Evolutionary conservation across 768 basidiomycete genomes (phyloP).

Genomic region (Lepiota brunneoincarnata): DNA sequence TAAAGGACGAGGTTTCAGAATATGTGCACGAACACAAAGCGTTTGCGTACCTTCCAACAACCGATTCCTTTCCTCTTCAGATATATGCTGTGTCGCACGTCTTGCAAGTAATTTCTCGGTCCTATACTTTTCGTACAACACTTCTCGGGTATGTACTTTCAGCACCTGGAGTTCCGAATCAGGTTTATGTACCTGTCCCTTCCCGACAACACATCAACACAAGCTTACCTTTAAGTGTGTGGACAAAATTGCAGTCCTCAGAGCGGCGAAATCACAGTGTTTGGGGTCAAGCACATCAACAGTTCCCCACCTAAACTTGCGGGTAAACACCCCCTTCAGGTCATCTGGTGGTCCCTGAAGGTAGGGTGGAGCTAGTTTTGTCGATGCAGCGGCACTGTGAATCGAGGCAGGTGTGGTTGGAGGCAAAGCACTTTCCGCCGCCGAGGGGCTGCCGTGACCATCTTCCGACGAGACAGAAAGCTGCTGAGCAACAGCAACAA

Average conservation of each 20-base stretch:
- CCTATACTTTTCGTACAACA: slow-evolving; percentile 90
- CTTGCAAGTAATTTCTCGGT: slow-evolving; percentile 88
- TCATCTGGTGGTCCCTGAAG: slow-evolving; percentile 60
- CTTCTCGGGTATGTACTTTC: slow-evolving; percentile 81
- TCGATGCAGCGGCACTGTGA: slow-evolving; percentile 22
- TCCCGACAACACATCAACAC: background rate
- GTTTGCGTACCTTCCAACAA: slow-evolving; percentile 62
- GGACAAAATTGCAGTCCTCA: slow-evolving; percentile 80
- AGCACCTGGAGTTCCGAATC: slow-evolving; percentile 51
- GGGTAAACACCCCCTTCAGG: slow-evolving; percentile 70
- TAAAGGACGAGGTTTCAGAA: background rate
- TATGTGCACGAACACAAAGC: background rate
- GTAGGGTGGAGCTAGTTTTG: slow-evolving; percentile 32
- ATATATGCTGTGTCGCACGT: slow-evolving; percentile 77
- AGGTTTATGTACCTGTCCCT: slow-evolving; percentile 1
- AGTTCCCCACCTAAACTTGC: slow-evolving; percentile 86
- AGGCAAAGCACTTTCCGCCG: slow-evolving; percentile 24
- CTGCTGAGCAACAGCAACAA: slow-evolving; percentile 14
- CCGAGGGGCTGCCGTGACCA: slow-evolving; percentile 27
- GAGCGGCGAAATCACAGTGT: slow-evolving; percentile 85
- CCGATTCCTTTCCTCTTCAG: slow-evolving; percentile 69
- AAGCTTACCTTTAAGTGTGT: slow-evolving; percentile 77
- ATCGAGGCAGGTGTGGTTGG: slow-evolving; percentile 34
- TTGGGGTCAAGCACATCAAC: slow-evolving; percentile 82
- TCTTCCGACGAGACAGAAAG: slow-evolving; percentile 39